Conservation (phyloP, 2,329 filamentous ascomycete genomes). For the Raffaelea arxii region DNA sequence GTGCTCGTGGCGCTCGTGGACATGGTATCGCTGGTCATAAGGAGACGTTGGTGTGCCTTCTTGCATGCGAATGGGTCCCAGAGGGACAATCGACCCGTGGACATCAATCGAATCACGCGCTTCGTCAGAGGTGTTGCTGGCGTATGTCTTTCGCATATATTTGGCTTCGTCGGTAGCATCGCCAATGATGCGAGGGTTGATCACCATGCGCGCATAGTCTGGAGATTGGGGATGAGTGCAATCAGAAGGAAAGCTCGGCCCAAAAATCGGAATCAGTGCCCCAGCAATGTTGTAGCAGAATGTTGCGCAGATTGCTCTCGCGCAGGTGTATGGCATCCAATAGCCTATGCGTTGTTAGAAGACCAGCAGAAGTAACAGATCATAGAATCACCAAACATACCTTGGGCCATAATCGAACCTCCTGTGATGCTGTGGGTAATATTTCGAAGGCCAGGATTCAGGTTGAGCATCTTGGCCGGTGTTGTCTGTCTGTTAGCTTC, state of each 20-base stretch:
- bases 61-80: too few relatives aligned
- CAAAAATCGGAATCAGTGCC: conserved; percentile 85
- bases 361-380: background rate
- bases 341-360: conserved; percentile 53
- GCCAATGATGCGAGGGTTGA: conserved; percentile 45
- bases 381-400: conserved; percentile 31
- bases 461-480: conserved; percentile 70
- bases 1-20: too few relatives aligned
- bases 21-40: too few relatives aligned
- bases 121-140: too few relatives aligned
- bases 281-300: conserved; percentile 82
- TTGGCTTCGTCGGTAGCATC: conserved; percentile 40
- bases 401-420: conserved; percentile 81
- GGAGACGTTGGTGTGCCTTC: too few relatives aligned
- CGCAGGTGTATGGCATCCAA: conserved; percentile 89
- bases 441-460: conserved; percentile 75
- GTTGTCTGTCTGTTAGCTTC: conserved; percentile 55
- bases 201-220: conserved; percentile 58
- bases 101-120: too few relatives aligned
- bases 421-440: conserved; percentile 93
- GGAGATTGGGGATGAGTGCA: conserved; percentile 58
- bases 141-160: conserved; percentile 26
- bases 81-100: too few relatives aligned
- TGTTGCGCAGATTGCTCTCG: conserved; percentile 75
- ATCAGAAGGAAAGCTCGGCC: conserved; percentile 62